A percentile compares a stretch with the other conserved stretches of the same genome.
Evolutionary conservation across 257 asterid species (phyloP).

Genomic region (Linaria vulgaris): DNA sequence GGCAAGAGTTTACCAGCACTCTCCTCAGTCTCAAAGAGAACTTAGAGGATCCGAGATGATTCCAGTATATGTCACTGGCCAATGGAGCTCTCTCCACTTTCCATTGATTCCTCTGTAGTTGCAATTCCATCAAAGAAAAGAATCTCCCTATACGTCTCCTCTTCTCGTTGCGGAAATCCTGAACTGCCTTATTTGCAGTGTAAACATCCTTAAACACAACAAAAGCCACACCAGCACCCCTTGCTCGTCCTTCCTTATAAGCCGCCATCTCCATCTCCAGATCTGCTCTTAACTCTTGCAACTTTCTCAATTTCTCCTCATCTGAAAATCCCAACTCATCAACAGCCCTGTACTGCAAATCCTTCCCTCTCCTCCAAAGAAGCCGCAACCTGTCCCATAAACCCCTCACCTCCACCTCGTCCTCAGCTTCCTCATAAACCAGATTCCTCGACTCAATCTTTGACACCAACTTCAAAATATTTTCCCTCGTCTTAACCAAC

Average conservation of each 20-base stretch:
- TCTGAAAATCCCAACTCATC: constrained; percentile 80
- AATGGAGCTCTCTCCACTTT: constrained; percentile 94
- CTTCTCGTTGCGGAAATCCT: constrained; percentile 83
- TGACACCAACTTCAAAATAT: constrained; percentile 61
- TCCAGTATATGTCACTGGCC: constrained; percentile 98
- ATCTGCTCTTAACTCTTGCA: constrained; percentile 94
- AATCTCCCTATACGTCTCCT: constrained; percentile 80
- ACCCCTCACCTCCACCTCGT: constrained; percentile 38
- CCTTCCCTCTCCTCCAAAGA: constrained; percentile 59
- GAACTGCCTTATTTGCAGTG: constrained; percentile 87
- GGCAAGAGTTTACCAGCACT: constrained; percentile 74
- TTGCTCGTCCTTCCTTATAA: constrained; percentile 93
- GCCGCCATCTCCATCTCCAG: constrained; percentile 98
- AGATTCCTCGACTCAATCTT: constrained; percentile 68
- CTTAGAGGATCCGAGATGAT: constrained; percentile 93
- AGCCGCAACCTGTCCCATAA: constrained; percentile 38
- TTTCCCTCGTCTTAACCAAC: constrained; percentile 80
- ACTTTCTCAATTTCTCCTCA: constrained; percentile 83
- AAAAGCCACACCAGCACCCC: constrained; percentile 95
- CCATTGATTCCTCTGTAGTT: constrained; percentile 94
- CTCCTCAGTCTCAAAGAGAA: constrained; percentile 70
- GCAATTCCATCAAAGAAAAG: constrained; percentile 82
- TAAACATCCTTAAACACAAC: constrained; percentile 94
- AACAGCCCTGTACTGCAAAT: constrained; percentile 54
- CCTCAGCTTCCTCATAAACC: constrained; percentile 44